Percentiles rank a stretch among this genome's conserved stretches.
phyloP scores from a whole-genome alignment of 805 yeast species.

The Hyphopichia homilentoma region DNA sequence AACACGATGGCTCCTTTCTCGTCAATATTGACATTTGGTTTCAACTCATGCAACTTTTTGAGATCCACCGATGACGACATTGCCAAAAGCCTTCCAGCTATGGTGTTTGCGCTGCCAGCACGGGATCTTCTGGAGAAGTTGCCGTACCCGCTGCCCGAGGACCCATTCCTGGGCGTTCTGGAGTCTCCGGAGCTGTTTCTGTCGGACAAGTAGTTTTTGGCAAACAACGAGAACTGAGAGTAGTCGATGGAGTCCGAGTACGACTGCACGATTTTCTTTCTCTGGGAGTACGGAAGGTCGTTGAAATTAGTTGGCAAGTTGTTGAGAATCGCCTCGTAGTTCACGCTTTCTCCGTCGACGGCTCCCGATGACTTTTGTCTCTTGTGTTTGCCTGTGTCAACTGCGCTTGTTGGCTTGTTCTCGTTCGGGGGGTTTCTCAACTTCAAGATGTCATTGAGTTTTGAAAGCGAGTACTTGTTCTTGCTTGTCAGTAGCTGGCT shows the following conservation, averaged over 20 bases:
- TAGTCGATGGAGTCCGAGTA: slow-evolving; percentile 39
- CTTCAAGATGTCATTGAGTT: slow-evolving; percentile 20
- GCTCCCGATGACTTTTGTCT: slow-evolving; percentile 19
- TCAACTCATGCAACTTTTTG: slow-evolving; percentile 17
- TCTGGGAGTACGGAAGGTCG: slow-evolving; percentile 57
- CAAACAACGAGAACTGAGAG: slow-evolving; percentile 39
- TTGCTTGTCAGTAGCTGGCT: slow-evolving; percentile 4
- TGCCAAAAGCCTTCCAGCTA: slow-evolving; percentile 39
- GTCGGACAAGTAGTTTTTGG: slow-evolving; percentile 31
- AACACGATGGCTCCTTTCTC: slow-evolving; percentile 68
- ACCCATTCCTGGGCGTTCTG: slow-evolving; percentile 14
- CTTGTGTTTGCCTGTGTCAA: slow-evolving; percentile 13
- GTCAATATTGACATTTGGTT: slow-evolving; percentile 41
- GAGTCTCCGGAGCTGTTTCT: slow-evolving; percentile 17
- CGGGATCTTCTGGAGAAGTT: slow-evolving; percentile 29
- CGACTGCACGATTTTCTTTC: slow-evolving; percentile 44
- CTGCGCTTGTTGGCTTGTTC: slow-evolving; percentile 7
- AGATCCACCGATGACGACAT: slow-evolving; percentile 34
- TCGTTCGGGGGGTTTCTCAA: slow-evolving; percentile 11
- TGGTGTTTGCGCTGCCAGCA: slow-evolving; percentile 30
- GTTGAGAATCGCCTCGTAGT: slow-evolving; percentile 38
- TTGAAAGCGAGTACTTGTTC: slow-evolving; percentile 14
- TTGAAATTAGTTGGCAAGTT: slow-evolving; percentile 51
- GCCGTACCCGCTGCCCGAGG: slow-evolving; percentile 16
- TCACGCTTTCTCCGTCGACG: slow-evolving; percentile 18